A percentile compares a stretch with the other conserved stretches of the same genome.
phyloP scores from a whole-genome alignment of 768 basidiomycete species.

The Plicaturopsis crispa region DNA sequence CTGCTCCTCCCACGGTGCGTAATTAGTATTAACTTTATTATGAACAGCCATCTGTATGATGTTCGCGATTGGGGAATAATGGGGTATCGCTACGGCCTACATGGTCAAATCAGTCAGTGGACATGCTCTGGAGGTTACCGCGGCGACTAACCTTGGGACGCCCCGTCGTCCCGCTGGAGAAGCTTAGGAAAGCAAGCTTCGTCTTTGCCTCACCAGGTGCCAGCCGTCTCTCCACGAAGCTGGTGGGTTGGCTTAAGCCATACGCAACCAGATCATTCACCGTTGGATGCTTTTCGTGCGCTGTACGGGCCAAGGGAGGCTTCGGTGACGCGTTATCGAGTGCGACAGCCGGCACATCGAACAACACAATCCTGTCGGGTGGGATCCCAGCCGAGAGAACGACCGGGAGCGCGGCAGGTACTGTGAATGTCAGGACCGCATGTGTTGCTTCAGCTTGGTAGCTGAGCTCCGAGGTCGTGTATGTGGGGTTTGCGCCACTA shows the following conservation, averaged over 20 bases:
- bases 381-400: slow-evolving; percentile 31
- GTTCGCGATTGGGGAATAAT: slow-evolving; percentile 40
- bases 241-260: slow-evolving; percentile 19
- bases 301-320: slow-evolving; percentile 33
- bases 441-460: slow-evolving; percentile 34
- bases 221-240: slow-evolving; percentile 31
- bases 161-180: slow-evolving; percentile 51
- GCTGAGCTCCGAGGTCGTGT: slow-evolving; percentile 44
- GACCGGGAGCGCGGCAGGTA: slow-evolving; percentile 33
- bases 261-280: slow-evolving; percentile 20
- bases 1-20: slow-evolving; percentile 24
- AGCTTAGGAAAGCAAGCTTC: slow-evolving; percentile 39
- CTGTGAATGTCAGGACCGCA: slow-evolving; percentile 33
- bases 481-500: slow-evolving; percentile 46
- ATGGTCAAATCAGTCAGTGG: not conserved
- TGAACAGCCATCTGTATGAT: slow-evolving; percentile 30
- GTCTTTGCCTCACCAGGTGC: slow-evolving; percentile 37
- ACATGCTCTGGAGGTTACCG: not conserved
- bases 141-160: slow-evolving; percentile 31
- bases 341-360: slow-evolving; percentile 10
- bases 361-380: slow-evolving; percentile 24
- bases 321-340: too few relatives aligned
- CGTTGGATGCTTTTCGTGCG: slow-evolving; percentile 6
- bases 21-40: slow-evolving; percentile 22
- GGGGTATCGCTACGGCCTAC: slow-evolving; percentile 41